phyloP scores from a whole-genome alignment of 192 early-diverging fungal species.

The Coemansia sp. region DNA sequence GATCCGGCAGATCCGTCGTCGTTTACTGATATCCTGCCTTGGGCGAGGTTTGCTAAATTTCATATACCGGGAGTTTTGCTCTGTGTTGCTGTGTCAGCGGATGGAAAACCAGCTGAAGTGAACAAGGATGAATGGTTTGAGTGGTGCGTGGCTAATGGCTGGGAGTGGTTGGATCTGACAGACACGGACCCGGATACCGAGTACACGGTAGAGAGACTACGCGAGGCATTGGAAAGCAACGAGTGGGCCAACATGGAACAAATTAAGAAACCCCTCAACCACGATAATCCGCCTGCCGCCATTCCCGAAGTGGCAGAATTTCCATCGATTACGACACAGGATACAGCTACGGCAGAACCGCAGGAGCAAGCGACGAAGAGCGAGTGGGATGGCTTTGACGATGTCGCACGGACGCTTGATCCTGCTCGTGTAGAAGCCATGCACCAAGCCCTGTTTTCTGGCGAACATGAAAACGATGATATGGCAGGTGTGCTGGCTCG shows the following conservation, averaged over 20 bases:
- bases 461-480: slow-evolving; percentile 21
- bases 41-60: slow-evolving; percentile 34
- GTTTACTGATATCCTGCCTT: slow-evolving; percentile 49
- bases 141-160: slow-evolving; percentile 47
- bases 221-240: slow-evolving; percentile 45
- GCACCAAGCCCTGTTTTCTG: slow-evolving; percentile 20
- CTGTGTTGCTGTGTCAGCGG: slow-evolving; percentile 26
- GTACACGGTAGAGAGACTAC: slow-evolving; percentile 34
- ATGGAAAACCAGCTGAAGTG: background rate
- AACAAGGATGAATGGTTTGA: slow-evolving; percentile 35
- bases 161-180: slow-evolving; percentile 57
- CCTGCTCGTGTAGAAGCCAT: slow-evolving; percentile 24
- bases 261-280: background rate
- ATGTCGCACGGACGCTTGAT: slow-evolving; percentile 16
- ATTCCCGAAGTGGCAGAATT: background rate
- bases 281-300: background rate
- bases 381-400: slow-evolving; percentile 51
- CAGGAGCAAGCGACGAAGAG: slow-evolving; percentile 7
- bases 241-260: slow-evolving; percentile 44
- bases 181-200: slow-evolving; percentile 49
- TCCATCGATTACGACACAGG: background rate
- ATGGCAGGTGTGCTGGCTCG: slow-evolving; percentile 24
- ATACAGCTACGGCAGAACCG: background rate
- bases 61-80: slow-evolving; percentile 35
- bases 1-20: slow-evolving; percentile 26